Percentiles rank a stretch among this genome's conserved stretches.
phyloP scores from a whole-genome alignment of 2,329 filamentous ascomycete species.

The Penicillium sp. region DNA sequence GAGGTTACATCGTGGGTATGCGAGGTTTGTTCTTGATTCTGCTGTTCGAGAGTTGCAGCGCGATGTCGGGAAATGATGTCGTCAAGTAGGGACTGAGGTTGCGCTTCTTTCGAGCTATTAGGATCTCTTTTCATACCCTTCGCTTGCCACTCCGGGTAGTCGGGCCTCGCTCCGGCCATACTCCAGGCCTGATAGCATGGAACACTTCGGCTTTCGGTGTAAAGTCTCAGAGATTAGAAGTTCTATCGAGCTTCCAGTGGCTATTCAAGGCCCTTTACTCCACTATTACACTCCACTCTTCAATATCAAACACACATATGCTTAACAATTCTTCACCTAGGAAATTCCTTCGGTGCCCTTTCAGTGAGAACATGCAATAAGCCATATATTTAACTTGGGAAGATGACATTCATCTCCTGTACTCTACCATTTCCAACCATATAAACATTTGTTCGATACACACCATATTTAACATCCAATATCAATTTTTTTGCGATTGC shows the following conservation, averaged over 20 bases:
- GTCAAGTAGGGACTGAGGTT: not conserved
- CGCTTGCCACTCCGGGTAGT: no score
- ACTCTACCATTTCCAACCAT: no score
- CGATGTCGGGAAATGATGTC: not conserved
- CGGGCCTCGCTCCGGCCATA: not conserved
- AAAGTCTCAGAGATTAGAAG: no score
- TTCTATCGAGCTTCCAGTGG: no score
- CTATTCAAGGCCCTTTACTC: no score
- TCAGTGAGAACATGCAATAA: not conserved
- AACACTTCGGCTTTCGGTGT: no score
- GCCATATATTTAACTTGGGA: not conserved
- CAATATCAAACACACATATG: not conserved
- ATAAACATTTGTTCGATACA: not conserved
- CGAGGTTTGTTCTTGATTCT: constrained; percentile 26
- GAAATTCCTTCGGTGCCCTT: not conserved
- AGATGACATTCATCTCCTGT: not conserved
- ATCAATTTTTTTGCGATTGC: not conserved
- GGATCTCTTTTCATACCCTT: not conserved
- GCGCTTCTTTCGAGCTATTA: not conserved
- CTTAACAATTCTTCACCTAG: not conserved
- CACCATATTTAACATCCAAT: not conserved
- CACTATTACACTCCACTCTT: no score
- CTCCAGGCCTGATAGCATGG: no score
- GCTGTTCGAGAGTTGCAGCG: not conserved
- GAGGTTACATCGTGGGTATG: constrained; percentile 30